phyloP scores from a whole-genome alignment of 2,329 filamentous ascomycete genomes.

The Phoma herbarum region DNA sequence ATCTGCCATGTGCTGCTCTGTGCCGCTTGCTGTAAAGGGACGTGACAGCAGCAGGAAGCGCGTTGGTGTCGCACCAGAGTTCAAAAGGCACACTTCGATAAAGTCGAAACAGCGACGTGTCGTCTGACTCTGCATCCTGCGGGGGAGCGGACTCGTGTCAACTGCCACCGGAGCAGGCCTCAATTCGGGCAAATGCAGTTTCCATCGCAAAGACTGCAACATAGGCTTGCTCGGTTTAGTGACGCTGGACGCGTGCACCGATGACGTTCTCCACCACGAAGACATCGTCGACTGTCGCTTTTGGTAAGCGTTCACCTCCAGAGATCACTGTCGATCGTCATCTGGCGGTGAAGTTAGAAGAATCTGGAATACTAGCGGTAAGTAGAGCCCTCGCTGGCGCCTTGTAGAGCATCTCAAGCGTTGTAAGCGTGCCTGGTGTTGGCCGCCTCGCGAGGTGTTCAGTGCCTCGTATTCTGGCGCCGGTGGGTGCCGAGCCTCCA shows the following conservation, averaged over 20 bases:
- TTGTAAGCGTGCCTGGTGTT: conserved; percentile 10
- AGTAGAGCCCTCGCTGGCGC: conserved; percentile 15
- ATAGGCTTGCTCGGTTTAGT: conserved; percentile 8
- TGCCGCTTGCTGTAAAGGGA: conserved; percentile 21
- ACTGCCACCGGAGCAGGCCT: conserved; percentile 15
- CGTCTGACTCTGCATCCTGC: conserved; percentile 21
- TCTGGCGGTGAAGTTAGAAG: conserved; percentile 11
- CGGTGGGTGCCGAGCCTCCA: conserved; percentile 19
- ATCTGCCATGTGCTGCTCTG: conserved; percentile 10
- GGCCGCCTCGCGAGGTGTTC: conserved; percentile 19
- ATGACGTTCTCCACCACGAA: conserved; percentile 14
- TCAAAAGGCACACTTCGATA: conserved; percentile 28
- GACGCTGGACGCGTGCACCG: conserved; percentile 5
- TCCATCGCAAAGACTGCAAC: conserved; percentile 1
- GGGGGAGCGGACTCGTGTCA: conserved; percentile 15
- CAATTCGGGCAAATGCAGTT: conserved; percentile 10
- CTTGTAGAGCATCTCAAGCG: conserved; percentile 2
- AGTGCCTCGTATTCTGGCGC: conserved; percentile 23
- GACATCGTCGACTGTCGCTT: conserved; percentile 18
- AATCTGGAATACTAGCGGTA: conserved; percentile 16
- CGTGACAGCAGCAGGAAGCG: conserved; percentile 25
- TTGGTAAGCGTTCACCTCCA: conserved; percentile 17
- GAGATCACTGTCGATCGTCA: conserved; percentile 18
- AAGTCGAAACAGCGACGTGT: conserved; percentile 31
- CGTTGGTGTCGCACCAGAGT: conserved; percentile 35